Base-by-base conservation (phyloP, 1,284 basidiomycete genomes). In the Exobasidium rhododendri region DNA sequence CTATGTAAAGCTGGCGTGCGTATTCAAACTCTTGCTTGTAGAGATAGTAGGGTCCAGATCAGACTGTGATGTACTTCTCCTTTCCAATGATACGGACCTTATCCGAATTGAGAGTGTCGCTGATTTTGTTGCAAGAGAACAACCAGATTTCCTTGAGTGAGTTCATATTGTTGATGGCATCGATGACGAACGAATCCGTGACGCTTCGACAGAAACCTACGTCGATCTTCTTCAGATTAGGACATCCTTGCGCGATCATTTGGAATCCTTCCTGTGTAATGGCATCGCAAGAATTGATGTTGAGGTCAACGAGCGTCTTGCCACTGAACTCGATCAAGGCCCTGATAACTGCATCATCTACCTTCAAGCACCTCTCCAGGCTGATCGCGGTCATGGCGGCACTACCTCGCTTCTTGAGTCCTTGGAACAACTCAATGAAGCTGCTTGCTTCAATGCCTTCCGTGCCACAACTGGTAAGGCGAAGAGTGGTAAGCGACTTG, bases 191-290 rank as follows among this genome's bases (percentile, higher is more conserved):
- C 73, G 88, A 92, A 79, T 98, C 90, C 68, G 94, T 89, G 31
- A 91, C 84, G 40, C 86, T 84, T 46, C 94, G 82, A 68, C 93
- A 94, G 85, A 91, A 98, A 1, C 92, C 89, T 4, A 96, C 79
- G 74, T 98, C 91, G 35, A 97, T 74, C 73, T 82, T 83, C 66
- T 80, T 82, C 68, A 97, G 73, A 6, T 49, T 57, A 3, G 63
- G 66, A n/a, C 66, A 60, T 17, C 64, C 66, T 43, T 61, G 62
- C 14, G 74, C 70, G 40, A 64, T 61, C 17, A 30, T 17, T 51
- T 79, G 81, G 43, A 96, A 80, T 1, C 85, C 83, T 10, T 85
- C 85, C 32, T 85, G 83, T 0, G 84, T 84, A 1, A 87, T 83
- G 0, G 83, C 73, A 85, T 88, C 89, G 86, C 90, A 43, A 86